Conservation (phyloP, 768 basidiomycete genomes). For the Paxillus ammoniavirescens region DNA sequence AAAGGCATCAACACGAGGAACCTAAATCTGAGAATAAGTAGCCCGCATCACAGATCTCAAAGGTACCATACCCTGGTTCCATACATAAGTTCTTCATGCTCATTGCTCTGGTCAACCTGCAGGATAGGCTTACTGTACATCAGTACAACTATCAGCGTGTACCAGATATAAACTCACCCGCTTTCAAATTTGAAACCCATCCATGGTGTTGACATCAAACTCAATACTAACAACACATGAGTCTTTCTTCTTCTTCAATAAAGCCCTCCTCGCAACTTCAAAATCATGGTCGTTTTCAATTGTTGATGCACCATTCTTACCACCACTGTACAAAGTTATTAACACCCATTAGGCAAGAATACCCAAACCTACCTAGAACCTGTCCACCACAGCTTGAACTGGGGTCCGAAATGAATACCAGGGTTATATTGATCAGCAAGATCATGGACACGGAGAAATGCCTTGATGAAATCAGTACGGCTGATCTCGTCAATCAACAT, state of each 20-base stretch:
- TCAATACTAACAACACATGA: constrained; percentile 11
- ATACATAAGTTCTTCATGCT: background rate
- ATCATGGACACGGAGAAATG: constrained; percentile 8
- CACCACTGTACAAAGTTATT: constrained; percentile 3
- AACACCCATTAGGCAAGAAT: too few relatives aligned
- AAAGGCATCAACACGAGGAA: too few relatives aligned
- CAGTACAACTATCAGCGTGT: background rate
- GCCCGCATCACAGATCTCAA: too few relatives aligned
- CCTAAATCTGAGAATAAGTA: too few relatives aligned
- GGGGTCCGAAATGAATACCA: constrained; percentile 18
- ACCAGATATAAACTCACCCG: background rate
- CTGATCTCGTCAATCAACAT: background rate
- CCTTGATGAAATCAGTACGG: constrained; percentile 7
- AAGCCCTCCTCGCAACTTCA: background rate
- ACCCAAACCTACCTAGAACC: constrained; percentile 11
- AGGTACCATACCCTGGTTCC: background rate
- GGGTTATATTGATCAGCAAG: constrained; percentile 14
- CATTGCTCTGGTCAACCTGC: too few relatives aligned
- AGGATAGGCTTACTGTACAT: too few relatives aligned
- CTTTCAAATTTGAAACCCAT: constrained; percentile 17
- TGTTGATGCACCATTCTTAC: constrained; percentile 6
- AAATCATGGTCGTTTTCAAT: constrained; percentile 11
- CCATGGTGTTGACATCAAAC: constrained; percentile 23
- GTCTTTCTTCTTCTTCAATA: constrained; percentile 10
- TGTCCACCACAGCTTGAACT: constrained; percentile 23